These are phyloP conservation scores for Tubosaeta sp. DNA, from an alignment of 768 basidiomycete species.

Conservation along the genomic window DNA sequence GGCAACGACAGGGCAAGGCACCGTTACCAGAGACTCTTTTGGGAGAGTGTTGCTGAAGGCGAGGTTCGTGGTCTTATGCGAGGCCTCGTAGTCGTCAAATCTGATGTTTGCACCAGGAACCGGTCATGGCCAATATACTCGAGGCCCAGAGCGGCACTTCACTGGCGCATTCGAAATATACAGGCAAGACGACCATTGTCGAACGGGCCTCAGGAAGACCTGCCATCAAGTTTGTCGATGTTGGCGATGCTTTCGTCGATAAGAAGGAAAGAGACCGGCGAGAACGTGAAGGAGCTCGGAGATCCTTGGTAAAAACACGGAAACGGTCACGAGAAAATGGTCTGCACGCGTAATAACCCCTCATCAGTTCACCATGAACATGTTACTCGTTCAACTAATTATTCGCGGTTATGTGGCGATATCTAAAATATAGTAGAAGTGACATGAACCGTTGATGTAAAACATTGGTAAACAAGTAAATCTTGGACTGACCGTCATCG, in stretches of 20 bases:
- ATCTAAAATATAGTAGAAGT: not conserved
- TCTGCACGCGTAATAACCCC: conserved; percentile 3
- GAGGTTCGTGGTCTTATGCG: conserved; percentile 40
- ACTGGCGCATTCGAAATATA: conserved; percentile 33
- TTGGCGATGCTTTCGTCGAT: conserved; percentile 68
- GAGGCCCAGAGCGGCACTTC: conserved; percentile 43
- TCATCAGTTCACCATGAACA: not conserved
- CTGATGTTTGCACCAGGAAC: conserved; percentile 42
- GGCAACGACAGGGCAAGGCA: conserved; percentile 52
- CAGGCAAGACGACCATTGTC: conserved; percentile 37
- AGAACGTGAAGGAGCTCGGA: conserved; percentile 46
- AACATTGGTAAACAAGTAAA: conserved; percentile 11
- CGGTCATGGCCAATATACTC: conserved; percentile 54
- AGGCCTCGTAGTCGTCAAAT: not conserved
- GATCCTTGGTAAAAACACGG: conserved; percentile 33
- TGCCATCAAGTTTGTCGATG: conserved; percentile 64
- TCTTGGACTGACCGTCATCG: not conserved
- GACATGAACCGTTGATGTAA: not conserved
- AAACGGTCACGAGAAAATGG: conserved; percentile 23
- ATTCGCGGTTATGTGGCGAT: not conserved
- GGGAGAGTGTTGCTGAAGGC: conserved; percentile 74
- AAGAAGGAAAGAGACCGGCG: conserved; percentile 49
- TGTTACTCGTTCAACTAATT: not conserved
- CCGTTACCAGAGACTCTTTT: conserved; percentile 69
- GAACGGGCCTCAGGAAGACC: conserved; percentile 44